A percentile compares a stretch with the other conserved stretches of the same genome.
Conservation (phyloP, 78 protist genomes). For the Planoprotostelium fungivorum region DNA sequence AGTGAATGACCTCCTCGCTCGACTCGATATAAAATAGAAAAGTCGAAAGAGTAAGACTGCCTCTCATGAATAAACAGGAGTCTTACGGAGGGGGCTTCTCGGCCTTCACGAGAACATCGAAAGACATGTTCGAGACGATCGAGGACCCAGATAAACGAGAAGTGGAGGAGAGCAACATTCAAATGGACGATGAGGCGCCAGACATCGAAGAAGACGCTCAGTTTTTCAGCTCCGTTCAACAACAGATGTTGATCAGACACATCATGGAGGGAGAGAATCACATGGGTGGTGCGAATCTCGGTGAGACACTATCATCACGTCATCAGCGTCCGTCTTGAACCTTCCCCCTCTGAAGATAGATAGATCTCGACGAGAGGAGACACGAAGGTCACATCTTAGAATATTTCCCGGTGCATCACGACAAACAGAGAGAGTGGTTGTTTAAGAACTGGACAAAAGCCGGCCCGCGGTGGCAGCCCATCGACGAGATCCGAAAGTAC, state of each 20-base stretch:
- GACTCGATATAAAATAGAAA: too few species aligned
- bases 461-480: background rate
- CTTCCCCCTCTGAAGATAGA: background rate
- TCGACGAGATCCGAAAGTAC: constrained; percentile 2
- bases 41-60: too few species aligned
- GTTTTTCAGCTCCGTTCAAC: background rate
- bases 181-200: background rate
- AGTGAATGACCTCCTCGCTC: background rate
- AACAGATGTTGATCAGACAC: background rate
- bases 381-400: background rate
- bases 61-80: background rate
- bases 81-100: background rate
- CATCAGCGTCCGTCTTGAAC: too few species aligned
- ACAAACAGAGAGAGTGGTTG: background rate
- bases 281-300: background rate
- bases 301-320: background rate
- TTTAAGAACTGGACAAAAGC: background rate
- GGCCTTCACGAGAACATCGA: background rate
- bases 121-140: background rate
- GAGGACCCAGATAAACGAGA: too few species aligned
- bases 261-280: background rate
- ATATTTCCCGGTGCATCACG: constrained; percentile 2
- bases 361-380: background rate
- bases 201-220: background rate
- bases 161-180: too few species aligned